A percentile compares a stretch with the other conserved stretches of the same genome.
phyloP scores from a whole-genome alignment of 495 filamentous ascomycete genomes.

The Tuber umbilicatum region DNA sequence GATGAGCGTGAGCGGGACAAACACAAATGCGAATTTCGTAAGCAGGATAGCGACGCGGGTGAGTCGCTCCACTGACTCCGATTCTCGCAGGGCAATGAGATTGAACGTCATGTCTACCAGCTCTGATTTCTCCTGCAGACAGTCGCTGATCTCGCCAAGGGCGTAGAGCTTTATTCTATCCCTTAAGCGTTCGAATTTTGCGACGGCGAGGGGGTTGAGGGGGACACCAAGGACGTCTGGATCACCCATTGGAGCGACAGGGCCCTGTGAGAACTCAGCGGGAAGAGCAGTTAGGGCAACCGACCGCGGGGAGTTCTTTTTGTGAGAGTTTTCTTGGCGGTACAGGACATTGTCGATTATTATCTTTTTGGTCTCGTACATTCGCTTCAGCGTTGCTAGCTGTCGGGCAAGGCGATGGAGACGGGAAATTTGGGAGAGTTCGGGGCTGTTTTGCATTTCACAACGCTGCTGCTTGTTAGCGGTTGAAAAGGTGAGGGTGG shows the following conservation, averaged over 20 bases:
- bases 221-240: slow-evolving; percentile 49
- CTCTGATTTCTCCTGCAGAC: slow-evolving; percentile 68
- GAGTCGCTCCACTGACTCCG: slow-evolving; percentile 67
- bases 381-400: slow-evolving; percentile 60
- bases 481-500: background rate
- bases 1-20: slow-evolving; percentile 76
- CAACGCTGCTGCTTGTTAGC: slow-evolving; percentile 44
- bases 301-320: slow-evolving; percentile 9
- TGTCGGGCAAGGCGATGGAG: slow-evolving; percentile 66
- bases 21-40: slow-evolving; percentile 75
- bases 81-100: slow-evolving; percentile 77
- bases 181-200: slow-evolving; percentile 67
- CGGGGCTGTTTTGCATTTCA: slow-evolving; percentile 55
- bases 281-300: background rate
- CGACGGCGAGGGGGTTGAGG: slow-evolving; percentile 58
- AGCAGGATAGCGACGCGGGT: slow-evolving; percentile 75
- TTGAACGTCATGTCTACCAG: slow-evolving; percentile 72
- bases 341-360: slow-evolving; percentile 69
- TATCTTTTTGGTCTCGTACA: slow-evolving; percentile 72
- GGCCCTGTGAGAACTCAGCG: background rate
- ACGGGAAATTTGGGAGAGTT: slow-evolving; percentile 59
- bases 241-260: slow-evolving; percentile 24
- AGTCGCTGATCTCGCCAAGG: slow-evolving; percentile 72
- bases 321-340: slow-evolving; percentile 45
- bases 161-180: slow-evolving; percentile 74